These are phyloP conservation scores for Globisporangium irregulare DNA, from an alignment of 352 stramenopile species.

Conservation along the genomic window DNA sequence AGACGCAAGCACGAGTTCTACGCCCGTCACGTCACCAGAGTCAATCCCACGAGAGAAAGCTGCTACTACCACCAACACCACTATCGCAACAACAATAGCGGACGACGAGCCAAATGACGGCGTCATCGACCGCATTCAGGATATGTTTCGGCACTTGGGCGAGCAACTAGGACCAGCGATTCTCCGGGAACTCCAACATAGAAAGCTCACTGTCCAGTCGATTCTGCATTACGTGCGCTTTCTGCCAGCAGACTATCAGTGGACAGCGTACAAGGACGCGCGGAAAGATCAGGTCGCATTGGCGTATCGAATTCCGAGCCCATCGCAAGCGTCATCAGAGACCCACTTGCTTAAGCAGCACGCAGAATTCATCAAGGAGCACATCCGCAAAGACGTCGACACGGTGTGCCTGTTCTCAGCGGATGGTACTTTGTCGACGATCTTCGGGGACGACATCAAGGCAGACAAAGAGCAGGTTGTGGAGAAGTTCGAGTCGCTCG, in stretches of 20 bases:
- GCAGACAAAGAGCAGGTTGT: constrained; percentile 46
- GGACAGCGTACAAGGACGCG: constrained; percentile 60
- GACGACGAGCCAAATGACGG: constrained; percentile 30
- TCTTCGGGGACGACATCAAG: constrained; percentile 60
- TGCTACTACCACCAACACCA: neutral
- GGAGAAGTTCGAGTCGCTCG: constrained; percentile 61
- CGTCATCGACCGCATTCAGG: constrained; percentile 60
- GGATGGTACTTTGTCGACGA: constrained; percentile 63
- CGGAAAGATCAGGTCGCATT: constrained; percentile 52
- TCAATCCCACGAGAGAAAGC: neutral
- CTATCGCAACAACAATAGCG: neutral
- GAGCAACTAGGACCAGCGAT: constrained; percentile 41
- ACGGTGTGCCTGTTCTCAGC: constrained; percentile 64
- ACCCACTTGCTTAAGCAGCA: constrained; percentile 44
- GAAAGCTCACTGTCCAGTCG: constrained; percentile 48
- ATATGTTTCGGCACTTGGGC: constrained; percentile 67
- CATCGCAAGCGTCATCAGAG: neutral
- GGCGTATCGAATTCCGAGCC: constrained; percentile 25
- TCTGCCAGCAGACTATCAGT: constrained; percentile 55
- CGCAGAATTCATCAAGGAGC: constrained; percentile 71
- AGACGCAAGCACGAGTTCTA: neutral
- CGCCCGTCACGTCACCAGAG: constrained; percentile 5
- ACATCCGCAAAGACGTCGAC: constrained; percentile 70
- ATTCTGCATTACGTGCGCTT: constrained; percentile 70
- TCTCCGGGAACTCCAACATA: constrained; percentile 46